Conservation (phyloP, 139 green algal species). For the Coccomyxa sp. region DNA sequence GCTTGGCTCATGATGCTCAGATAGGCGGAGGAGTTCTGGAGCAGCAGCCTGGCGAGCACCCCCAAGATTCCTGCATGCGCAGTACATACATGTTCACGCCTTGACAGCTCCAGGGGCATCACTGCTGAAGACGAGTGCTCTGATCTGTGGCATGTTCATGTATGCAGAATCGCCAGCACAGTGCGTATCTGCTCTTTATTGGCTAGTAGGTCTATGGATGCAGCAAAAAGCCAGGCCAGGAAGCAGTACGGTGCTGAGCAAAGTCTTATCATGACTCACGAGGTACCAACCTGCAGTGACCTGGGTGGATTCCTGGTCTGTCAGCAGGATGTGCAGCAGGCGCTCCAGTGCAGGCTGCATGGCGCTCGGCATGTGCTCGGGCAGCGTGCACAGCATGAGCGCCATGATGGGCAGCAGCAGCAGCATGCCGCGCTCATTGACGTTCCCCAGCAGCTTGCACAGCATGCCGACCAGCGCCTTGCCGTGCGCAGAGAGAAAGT, state of each 20-base stretch:
- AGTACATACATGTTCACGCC: too few relatives aligned
- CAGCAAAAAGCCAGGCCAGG: too few relatives aligned
- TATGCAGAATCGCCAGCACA: too few relatives aligned
- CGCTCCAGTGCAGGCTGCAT: constrained; percentile 40
- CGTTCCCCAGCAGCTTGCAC: constrained; percentile 51
- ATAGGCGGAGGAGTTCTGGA: constrained; percentile 44
- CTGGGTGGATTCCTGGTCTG: constrained; percentile 42
- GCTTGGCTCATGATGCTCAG: constrained; percentile 23
- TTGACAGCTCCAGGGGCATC: not conserved
- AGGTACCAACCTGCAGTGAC: constrained; percentile 33
- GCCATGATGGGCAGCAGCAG: constrained; percentile 50
- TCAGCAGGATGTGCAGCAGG: constrained; percentile 53
- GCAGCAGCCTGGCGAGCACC: constrained; percentile 68
- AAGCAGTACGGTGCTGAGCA: too few relatives aligned
- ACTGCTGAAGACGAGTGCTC: not conserved
- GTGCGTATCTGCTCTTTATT: too few relatives aligned
- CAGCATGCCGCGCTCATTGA: constrained; percentile 61
- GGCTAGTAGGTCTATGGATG: too few relatives aligned
- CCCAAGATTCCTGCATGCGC: constrained; percentile 27
- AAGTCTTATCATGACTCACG: too few relatives aligned
- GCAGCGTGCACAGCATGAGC: constrained; percentile 39
- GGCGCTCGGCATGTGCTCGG: constrained; percentile 29
- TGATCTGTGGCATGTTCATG: not conserved
- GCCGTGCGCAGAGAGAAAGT: constrained; percentile 63
- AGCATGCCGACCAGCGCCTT: constrained; percentile 43